Evolutionary conservation across 305 asterid genomes (phyloP), one percentile per base, ranked within the genome.

Genomic region (Fraxinus nigra): DNA sequence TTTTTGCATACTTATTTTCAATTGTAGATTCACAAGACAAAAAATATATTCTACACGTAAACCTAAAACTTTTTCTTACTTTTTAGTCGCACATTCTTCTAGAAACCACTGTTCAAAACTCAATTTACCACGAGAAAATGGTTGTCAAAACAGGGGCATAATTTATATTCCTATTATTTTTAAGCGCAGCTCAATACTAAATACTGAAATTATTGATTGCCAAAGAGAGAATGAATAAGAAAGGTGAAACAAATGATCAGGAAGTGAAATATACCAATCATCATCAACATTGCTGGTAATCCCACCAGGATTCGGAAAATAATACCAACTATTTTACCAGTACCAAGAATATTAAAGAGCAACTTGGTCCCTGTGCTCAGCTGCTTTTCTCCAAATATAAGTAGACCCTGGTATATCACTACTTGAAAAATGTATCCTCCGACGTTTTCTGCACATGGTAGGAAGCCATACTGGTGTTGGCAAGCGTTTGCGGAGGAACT

Each of bases 381-480:
- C 63, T 85, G 88, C 51, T 83, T 82, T 72, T 86, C 93, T 70
- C 95, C 97, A 13, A 79, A 85, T 5, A 89, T 87, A 8, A 92
- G 81, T 35, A 89, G 85, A 43, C 87, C 88, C 28, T 92, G 95
- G 82, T 90, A 92, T 20, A 87, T 85, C 56, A 86, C 3, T 5
- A 92, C 87, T 82, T 85, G 86, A 86, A 89, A 92, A 33, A 92
- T 30, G 70, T 84, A 91, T 0, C 97, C 95, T 1, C 84, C 86
- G 4, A 79, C 89, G 76, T 91, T 92, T 72, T 92, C 94, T n/a
- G 92, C 92, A 76, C 93, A 91, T 3, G 97, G 94, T 59, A 92
- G 85, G 87, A 91, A 88, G 16, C 93, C 93, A 34, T 92, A 92
- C 26, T 84, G 89, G 77, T 92, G 95, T 26, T 76, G 35, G 75